These are phyloP conservation scores for Boletus rufocinnamomeus DNA, from an alignment of 768 basidiomycete species.

Conservation along the genomic window DNA sequence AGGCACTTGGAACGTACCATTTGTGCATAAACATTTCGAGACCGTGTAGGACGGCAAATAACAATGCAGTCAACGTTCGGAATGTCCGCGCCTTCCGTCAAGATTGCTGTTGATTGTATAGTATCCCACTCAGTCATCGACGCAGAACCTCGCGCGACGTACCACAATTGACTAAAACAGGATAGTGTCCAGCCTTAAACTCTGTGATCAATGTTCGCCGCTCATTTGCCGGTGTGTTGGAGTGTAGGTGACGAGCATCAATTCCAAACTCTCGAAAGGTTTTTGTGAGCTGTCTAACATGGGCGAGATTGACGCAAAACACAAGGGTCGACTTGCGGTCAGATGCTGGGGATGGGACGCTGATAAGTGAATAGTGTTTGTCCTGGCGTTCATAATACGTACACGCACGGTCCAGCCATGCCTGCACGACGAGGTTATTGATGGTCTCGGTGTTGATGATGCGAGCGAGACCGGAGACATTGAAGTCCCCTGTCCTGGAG, in stretches of 20 bases:
- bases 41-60: slow-evolving; percentile 85
- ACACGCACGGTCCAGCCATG: slow-evolving; percentile 89
- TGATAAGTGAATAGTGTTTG: slow-evolving; percentile 4
- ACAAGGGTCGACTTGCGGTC: slow-evolving; percentile 83
- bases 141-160: slow-evolving; percentile 22
- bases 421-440: slow-evolving; percentile 74
- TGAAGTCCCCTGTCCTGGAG: slow-evolving; percentile 77
- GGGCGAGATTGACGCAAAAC: slow-evolving; percentile 86
- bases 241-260: slow-evolving; percentile 81
- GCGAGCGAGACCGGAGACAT: slow-evolving; percentile 70
- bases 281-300: slow-evolving; percentile 74
- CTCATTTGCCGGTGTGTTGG: slow-evolving; percentile 63
- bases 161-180: slow-evolving; percentile 92
- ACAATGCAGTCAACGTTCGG: slow-evolving; percentile 93
- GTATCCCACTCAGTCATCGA: neutral
- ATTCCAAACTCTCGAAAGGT: slow-evolving; percentile 73
- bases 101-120: slow-evolving; percentile 51
- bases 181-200: slow-evolving; percentile 75
- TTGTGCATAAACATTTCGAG: slow-evolving; percentile 86
- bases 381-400: slow-evolving; percentile 24
- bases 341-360: slow-evolving; percentile 33
- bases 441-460: slow-evolving; percentile 80
- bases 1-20: slow-evolving; percentile 57
- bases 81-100: slow-evolving; percentile 94
- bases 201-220: slow-evolving; percentile 62